Evolutionary conservation across 2,329 filamentous ascomycete species (phyloP).

Genomic region (Balansia obtecta): DNA sequence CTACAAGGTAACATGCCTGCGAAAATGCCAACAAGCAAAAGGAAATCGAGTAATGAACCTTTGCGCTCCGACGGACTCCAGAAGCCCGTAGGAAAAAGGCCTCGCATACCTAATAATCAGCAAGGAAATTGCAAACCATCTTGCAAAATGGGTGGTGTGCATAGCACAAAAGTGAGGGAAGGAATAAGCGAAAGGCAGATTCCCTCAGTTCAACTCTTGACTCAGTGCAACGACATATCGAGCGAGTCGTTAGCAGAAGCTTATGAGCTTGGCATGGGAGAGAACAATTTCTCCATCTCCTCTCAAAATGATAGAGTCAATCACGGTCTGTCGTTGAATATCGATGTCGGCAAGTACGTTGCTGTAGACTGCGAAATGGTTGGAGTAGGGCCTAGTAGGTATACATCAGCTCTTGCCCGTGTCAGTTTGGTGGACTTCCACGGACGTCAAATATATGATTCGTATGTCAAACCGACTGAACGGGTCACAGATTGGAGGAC

Average conservation of each 20-base stretch:
- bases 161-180: conserved; percentile 33
- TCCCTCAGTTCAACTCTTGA: conserved; percentile 46
- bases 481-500: conserved; percentile 86
- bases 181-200: conserved; percentile 29
- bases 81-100: conserved; percentile 12
- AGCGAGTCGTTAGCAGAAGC: conserved; percentile 47
- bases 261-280: conserved; percentile 42
- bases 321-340: conserved; percentile 45
- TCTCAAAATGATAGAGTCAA: conserved; percentile 43
- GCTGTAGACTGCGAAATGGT: conserved; percentile 98
- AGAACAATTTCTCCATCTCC: conserved; percentile 34
- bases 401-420: conserved; percentile 67
- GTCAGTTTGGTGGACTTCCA: conserved; percentile 91
- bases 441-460: conserved; percentile 86
- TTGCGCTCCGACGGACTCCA: conserved; percentile 17
- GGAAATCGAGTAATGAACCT: conserved; percentile 25
- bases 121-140: conserved; percentile 8
- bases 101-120: conserved; percentile 3
- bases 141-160: conserved; percentile 41
- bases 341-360: conserved; percentile 78
- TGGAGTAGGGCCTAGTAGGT: conserved; percentile 59
- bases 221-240: conserved; percentile 48
- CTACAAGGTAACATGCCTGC: conserved; percentile 33
- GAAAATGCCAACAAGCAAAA: conserved; percentile 26
- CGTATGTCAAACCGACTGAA: conserved; percentile 69